phyloP scores from a whole-genome alignment of 257 asterid species.

The Mentha longifolia region DNA sequence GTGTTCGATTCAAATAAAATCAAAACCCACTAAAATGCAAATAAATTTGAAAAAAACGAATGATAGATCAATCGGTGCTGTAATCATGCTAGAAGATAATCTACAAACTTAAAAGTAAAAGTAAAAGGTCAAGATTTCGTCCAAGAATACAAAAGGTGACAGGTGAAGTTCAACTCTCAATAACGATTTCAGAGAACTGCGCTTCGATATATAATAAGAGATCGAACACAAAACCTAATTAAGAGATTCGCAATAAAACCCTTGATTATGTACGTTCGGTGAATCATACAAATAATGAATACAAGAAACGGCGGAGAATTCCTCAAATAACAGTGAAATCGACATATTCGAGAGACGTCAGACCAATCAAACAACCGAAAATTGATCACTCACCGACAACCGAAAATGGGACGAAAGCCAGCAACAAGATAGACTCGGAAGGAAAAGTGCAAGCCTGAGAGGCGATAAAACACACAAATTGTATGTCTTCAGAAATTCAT shows the following conservation, averaged over 20 bases:
- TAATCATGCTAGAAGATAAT: slow-evolving; percentile 13
- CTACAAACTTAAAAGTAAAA: neutral
- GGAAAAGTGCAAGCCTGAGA: neutral
- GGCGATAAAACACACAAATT: neutral
- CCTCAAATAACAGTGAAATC: neutral
- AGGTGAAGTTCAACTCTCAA: slow-evolving; percentile 1
- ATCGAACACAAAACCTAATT: slow-evolving; percentile 15
- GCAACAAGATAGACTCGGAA: neutral
- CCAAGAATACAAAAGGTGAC: neutral
- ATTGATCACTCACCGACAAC: slow-evolving; percentile 3
- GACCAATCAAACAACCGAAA: slow-evolving; percentile 1
- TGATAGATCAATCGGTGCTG: slow-evolving; percentile 15
- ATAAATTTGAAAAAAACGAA: neutral
- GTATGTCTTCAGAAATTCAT: neutral
- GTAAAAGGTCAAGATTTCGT: neutral
- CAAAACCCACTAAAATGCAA: neutral
- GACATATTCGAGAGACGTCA: neutral
- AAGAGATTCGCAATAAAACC: neutral
- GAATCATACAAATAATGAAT: neutral
- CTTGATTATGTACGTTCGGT: neutral
- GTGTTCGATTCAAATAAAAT: slow-evolving; percentile 5
- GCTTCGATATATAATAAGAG: neutral
- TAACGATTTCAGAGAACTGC: slow-evolving; percentile 7
- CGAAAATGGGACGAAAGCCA: neutral
- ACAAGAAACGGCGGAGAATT: neutral